A percentile compares a stretch with the other conserved stretches of the same genome.
Conservation (phyloP, 2,329 filamentous ascomycete species). For the Amesomyces nigricolor region DNA sequence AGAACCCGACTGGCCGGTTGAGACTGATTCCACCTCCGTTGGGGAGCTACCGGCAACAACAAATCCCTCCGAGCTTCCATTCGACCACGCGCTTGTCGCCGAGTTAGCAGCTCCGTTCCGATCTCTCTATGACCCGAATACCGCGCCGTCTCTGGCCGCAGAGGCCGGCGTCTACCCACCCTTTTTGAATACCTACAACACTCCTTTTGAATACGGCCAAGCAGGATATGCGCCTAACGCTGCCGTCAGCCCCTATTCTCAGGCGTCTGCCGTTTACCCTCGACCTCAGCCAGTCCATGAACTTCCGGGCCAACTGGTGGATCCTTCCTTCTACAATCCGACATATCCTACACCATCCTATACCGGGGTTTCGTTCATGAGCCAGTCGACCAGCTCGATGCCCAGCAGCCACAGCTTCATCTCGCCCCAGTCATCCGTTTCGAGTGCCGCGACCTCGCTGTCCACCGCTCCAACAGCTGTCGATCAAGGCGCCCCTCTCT, state of each 20-base stretch:
- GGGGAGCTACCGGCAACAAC: not conserved
- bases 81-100: not conserved
- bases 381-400: not conserved
- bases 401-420: not conserved
- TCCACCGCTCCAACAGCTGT: not conserved
- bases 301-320: not conserved
- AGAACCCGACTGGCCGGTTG: not conserved
- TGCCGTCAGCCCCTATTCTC: not conserved
- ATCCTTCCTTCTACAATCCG: not conserved
- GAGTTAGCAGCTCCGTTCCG: not conserved
- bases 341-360: not conserved
- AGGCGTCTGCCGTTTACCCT: not conserved
- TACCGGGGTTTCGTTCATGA: not conserved
- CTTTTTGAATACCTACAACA: not conserved
- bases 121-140: not conserved
- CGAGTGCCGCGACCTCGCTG: not conserved
- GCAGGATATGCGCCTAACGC: not conserved
- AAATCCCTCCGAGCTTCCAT: not conserved
- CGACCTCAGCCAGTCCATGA: not conserved
- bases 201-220: not conserved
- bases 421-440: constrained; percentile 4
- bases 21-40: not conserved
- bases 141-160: not conserved
- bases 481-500: not conserved
- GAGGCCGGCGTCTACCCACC: not conserved